A percentile compares a stretch with the other conserved stretches of the same genome.
These are phyloP conservation scores for Cryptomeria japonica DNA, from an alignment of 75 land plant genomes.

Conservation along the genomic window DNA sequence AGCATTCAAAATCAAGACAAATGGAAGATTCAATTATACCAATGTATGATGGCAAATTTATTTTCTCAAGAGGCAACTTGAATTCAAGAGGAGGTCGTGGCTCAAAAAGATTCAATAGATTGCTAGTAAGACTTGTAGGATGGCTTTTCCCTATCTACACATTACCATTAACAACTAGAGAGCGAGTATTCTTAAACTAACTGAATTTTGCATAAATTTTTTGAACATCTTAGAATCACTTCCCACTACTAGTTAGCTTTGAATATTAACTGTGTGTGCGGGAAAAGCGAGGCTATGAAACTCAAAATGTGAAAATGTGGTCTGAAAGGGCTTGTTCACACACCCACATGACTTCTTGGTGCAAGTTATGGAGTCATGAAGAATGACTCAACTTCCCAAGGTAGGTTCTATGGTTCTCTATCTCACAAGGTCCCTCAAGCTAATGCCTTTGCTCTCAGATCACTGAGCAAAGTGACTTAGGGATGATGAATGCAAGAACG, in stretches of 20 bases:
- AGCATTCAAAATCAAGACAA: not conserved
- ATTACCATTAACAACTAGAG: not conserved
- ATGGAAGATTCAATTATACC: slow-evolving; percentile 33
- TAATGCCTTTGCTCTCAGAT: no score
- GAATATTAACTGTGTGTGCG: no score
- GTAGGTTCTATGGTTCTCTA: no score
- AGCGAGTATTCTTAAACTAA: not conserved
- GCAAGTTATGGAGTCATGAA: no score
- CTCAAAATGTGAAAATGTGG: no score
- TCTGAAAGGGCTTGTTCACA: no score
- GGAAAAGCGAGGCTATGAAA: no score
- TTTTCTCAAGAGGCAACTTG: slow-evolving; percentile 89
- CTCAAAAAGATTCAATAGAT: slow-evolving; percentile 94
- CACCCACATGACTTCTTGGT: no score
- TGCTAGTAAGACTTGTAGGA: slow-evolving; percentile 90
- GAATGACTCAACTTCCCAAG: no score
- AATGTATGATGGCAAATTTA: slow-evolving; percentile 74
- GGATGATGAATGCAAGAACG: no score
- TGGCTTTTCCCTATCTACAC: slow-evolving; percentile 94
- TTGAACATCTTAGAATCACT: not conserved
- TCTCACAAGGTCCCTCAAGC: no score
- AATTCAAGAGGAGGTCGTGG: slow-evolving; percentile 94
- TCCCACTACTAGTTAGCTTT: not conserved
- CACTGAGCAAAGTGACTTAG: no score
- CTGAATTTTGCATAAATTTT: not conserved